Percentiles rank a stretch among this genome's conserved stretches.
Conservation (phyloP, 1,139 yeast species). For the Pichia sp. region DNA sequence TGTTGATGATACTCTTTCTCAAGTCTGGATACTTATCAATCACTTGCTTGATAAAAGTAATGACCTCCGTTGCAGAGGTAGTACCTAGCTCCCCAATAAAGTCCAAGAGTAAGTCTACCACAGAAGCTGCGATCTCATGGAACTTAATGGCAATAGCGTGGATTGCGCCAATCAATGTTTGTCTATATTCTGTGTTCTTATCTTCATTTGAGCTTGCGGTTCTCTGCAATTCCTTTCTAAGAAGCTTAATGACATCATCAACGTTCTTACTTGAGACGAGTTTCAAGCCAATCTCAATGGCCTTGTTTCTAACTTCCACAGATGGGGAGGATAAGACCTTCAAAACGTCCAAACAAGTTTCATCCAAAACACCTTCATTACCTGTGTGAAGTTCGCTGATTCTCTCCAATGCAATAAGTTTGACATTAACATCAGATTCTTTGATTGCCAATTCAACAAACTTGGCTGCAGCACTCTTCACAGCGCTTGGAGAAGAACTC, state of each 20-base stretch:
- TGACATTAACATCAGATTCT: constrained; percentile 90
- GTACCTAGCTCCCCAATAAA: constrained; percentile 80
- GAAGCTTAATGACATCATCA: constrained; percentile 84
- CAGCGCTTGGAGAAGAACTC: constrained; percentile 59
- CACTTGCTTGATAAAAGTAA: constrained; percentile 85
- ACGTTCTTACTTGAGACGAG: constrained; percentile 84
- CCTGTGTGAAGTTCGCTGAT: constrained; percentile 66
- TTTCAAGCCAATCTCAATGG: constrained; percentile 72
- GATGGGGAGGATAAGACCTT: constrained; percentile 84
- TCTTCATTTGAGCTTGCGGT: constrained; percentile 69
- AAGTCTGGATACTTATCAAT: constrained; percentile 86
- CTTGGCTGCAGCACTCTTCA: constrained; percentile 72
- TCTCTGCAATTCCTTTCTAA: constrained; percentile 84
- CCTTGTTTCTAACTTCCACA: constrained; percentile 83
- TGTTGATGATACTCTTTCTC: constrained; percentile 57
- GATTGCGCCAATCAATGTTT: constrained; percentile 78
- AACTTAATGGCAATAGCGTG: constrained; percentile 86
- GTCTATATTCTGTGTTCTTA: constrained; percentile 80
- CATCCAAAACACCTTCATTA: constrained; percentile 82
- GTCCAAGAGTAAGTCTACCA: constrained; percentile 81
- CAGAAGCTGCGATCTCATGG: constrained; percentile 86
- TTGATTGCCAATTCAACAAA: constrained; percentile 84
- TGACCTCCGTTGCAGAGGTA: constrained; percentile 71
- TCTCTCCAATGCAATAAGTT: constrained; percentile 84
- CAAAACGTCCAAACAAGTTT: constrained; percentile 77